Evolutionary conservation across 1,284 basidiomycete species (phyloP).

Genomic region (Ceratobasidium sp.): DNA sequence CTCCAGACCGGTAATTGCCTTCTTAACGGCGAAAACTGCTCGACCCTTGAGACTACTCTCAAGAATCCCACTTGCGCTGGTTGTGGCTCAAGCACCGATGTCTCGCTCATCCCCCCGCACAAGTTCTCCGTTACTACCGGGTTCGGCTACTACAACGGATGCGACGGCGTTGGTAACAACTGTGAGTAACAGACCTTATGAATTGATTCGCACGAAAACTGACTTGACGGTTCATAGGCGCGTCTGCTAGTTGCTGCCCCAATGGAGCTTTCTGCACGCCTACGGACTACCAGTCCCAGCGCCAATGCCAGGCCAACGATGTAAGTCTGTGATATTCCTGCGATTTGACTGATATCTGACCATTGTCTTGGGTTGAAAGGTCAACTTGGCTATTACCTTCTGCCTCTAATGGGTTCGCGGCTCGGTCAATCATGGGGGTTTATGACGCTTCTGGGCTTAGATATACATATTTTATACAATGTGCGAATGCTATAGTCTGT

Average conservation of each 20-base stretch:
- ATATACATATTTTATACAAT: too few species aligned
- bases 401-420: slow-evolving; percentile 19
- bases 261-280: slow-evolving; percentile 53
- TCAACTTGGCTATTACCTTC: slow-evolving; percentile 49
- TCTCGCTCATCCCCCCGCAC: slow-evolving; percentile 60
- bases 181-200: slow-evolving; percentile 52
- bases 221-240: slow-evolving; percentile 43
- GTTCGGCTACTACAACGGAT: slow-evolving; percentile 60
- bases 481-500: too few species aligned
- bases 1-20: slow-evolving; percentile 57
- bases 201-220: not conserved
- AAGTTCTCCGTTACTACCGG: slow-evolving; percentile 57
- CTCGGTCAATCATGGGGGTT: too few species aligned
- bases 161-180: slow-evolving; percentile 56
- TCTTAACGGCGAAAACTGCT: slow-evolving; percentile 61
- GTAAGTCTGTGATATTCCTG: slow-evolving; percentile 48
- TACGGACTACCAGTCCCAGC: slow-evolving; percentile 54
- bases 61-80: slow-evolving; percentile 57
- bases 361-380: slow-evolving; percentile 31
- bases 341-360: not conserved
- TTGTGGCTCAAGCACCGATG: slow-evolving; percentile 59
- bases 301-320: slow-evolving; percentile 56
- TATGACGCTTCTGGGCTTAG: too few species aligned
- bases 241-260: slow-evolving; percentile 50
- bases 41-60: slow-evolving; percentile 59